A percentile compares a stretch with the other conserved stretches of the same genome.
phyloP scores from a whole-genome alignment of 2,329 filamentous ascomycete species.

The Epichloe bromicola region DNA sequence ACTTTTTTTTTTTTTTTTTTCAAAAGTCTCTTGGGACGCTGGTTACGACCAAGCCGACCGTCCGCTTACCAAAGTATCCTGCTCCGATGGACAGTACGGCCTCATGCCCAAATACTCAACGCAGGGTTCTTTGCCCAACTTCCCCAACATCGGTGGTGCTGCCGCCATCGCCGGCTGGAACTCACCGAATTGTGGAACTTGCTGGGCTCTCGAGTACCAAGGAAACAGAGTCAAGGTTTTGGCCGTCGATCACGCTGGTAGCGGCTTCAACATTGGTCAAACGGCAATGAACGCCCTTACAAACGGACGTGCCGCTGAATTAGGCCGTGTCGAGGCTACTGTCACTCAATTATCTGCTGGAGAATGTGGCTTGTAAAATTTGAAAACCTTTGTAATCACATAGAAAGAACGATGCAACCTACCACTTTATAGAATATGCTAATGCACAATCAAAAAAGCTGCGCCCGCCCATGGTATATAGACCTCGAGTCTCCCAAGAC shows the following conservation, averaged over 20 bases:
- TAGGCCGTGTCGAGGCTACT: slow-evolving; percentile 19
- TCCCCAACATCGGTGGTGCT: slow-evolving; percentile 44
- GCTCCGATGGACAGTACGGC: slow-evolving; percentile 56
- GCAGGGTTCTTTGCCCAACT: slow-evolving; percentile 36
- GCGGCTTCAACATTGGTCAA: slow-evolving; percentile 43
- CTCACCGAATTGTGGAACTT: slow-evolving; percentile 43
- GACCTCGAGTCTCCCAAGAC: too few relatives aligned
- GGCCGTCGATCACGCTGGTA: slow-evolving; percentile 37
- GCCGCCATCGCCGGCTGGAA: slow-evolving; percentile 42
- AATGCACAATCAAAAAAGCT: too few relatives aligned
- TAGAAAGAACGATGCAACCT: not conserved
- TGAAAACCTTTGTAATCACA: not conserved
- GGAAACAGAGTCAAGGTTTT: slow-evolving; percentile 39
- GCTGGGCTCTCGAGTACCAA: slow-evolving; percentile 42
- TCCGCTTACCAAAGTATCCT: slow-evolving; percentile 44
- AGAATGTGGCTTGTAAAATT: slow-evolving; percentile 28
- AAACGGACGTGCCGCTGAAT: slow-evolving; percentile 29
- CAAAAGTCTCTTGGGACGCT: slow-evolving; percentile 53
- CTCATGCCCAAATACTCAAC: slow-evolving; percentile 50
- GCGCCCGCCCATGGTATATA: too few relatives aligned
- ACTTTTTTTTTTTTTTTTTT: not conserved
- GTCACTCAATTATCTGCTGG: slow-evolving; percentile 29
- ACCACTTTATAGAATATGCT: not conserved
- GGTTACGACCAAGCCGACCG: slow-evolving; percentile 52
- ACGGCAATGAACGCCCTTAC: slow-evolving; percentile 44